These are phyloP conservation scores for Puccinia triticina DNA, from an alignment of 1,284 basidiomycete species.

Conservation along the genomic window DNA sequence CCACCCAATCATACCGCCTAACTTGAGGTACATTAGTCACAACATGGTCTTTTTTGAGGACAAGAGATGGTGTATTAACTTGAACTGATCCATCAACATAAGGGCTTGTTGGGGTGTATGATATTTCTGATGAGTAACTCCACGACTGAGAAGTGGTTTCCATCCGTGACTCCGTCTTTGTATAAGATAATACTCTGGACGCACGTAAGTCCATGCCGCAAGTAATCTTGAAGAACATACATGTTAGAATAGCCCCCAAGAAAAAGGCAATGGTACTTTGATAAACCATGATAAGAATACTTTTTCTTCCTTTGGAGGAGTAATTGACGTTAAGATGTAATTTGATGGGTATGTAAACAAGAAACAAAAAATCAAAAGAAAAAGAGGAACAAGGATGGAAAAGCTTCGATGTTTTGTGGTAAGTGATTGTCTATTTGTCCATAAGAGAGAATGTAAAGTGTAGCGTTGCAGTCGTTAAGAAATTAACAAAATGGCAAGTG, in stretches of 20 bases:
- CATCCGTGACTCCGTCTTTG: not conserved
- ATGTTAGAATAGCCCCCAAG: not conserved
- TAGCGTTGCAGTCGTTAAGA: not conserved
- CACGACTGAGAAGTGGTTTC: not conserved
- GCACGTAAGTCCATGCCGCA: not conserved
- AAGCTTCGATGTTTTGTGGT: not conserved
- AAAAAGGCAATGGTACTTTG: not conserved
- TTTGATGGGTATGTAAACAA: not conserved
- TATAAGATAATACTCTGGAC: not conserved
- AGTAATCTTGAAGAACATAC: not conserved
- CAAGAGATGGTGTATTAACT: conserved; percentile 10
- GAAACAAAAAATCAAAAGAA: not conserved
- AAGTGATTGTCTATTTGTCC: not conserved
- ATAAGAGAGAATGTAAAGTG: not conserved
- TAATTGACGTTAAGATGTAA: not conserved
- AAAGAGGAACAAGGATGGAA: not conserved
- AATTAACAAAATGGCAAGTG: not conserved
- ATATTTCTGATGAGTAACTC: not conserved
- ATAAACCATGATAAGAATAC: not conserved
- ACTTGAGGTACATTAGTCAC: conserved; percentile 8
- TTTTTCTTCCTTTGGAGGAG: not conserved
- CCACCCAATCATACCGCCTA: conserved; percentile 13
- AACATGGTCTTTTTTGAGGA: conserved; percentile 6
- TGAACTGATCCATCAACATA: not conserved
- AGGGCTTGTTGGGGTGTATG: not conserved